These are phyloP conservation scores for Hysterangium stoloniferum DNA, from an alignment of 768 basidiomycete species.

Conservation along the genomic window DNA sequence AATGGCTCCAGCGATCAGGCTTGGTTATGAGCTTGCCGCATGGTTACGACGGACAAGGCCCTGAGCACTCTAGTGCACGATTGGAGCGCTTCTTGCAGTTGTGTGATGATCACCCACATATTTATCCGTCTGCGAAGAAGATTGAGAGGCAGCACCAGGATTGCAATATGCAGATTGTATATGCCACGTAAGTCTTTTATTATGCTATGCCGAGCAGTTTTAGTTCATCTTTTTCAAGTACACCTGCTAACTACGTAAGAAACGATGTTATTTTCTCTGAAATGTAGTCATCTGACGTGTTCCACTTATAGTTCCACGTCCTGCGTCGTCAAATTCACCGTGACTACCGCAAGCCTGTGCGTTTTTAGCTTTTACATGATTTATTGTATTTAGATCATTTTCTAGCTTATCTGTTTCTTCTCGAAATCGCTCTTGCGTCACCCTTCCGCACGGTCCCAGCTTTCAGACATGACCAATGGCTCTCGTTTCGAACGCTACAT, in stretches of 20 bases:
- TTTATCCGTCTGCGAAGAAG: constrained; percentile 84
- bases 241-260: constrained; percentile 87
- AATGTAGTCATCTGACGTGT: constrained; percentile 6
- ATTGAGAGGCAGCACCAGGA: constrained; percentile 95
- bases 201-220: not conserved
- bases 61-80: constrained; percentile 94
- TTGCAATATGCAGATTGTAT: constrained; percentile 99
- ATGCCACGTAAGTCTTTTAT: constrained; percentile 69
- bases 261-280: not conserved
- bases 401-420: constrained; percentile 87
- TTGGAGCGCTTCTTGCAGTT: constrained; percentile 96
- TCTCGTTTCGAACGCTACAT: constrained; percentile 91
- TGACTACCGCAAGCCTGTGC: constrained; percentile 94
- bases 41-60: constrained; percentile 97
- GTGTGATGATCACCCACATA: constrained; percentile 92
- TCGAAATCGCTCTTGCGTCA: constrained; percentile 94
- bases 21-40: constrained; percentile 86
- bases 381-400: not conserved
- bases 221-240: constrained; percentile 35
- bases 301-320: constrained; percentile 70
- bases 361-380: constrained; percentile 16
- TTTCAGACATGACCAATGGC: constrained; percentile 85
- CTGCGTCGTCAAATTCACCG: constrained; percentile 95
- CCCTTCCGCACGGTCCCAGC: constrained; percentile 78
- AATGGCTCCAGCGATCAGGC: constrained; percentile 94